These are phyloP conservation scores for Herpetomonas muscarum DNA, from an alignment of 208 protist species.

Conservation along the genomic window DNA sequence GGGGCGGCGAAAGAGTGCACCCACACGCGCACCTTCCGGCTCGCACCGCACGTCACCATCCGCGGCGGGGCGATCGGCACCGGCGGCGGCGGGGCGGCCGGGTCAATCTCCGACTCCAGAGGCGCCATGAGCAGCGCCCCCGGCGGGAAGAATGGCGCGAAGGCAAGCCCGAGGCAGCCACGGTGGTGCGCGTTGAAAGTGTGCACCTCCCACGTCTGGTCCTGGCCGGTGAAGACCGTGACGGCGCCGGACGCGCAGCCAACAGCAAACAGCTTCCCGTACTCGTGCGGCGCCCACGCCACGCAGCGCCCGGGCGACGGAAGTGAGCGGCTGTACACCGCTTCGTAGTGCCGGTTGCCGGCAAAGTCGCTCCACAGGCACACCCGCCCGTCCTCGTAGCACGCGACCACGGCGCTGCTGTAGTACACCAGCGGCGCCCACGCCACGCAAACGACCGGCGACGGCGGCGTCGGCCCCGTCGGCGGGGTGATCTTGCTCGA, in stretches of 20 bases:
- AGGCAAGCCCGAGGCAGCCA: slow-evolving; percentile 53
- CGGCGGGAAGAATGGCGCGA: slow-evolving; percentile 62
- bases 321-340: slow-evolving; percentile 52
- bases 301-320: slow-evolving; percentile 43
- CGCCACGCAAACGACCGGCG: slow-evolving; percentile 56
- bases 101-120: slow-evolving; percentile 39
- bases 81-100: slow-evolving; percentile 13
- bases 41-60: slow-evolving; percentile 72
- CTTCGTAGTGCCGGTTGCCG: slow-evolving; percentile 36
- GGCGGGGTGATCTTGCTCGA: background rate
- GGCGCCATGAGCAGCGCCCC: slow-evolving; percentile 62
- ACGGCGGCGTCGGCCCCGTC: slow-evolving; percentile 23
- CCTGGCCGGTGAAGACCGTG: slow-evolving; percentile 53
- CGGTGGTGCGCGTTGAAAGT: slow-evolving; percentile 45
- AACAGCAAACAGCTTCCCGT: slow-evolving; percentile 77
- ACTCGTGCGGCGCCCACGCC: slow-evolving; percentile 77
- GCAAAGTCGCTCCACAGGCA: slow-evolving; percentile 57
- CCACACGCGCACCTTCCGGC: slow-evolving; percentile 56
- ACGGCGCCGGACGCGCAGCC: slow-evolving; percentile 65
- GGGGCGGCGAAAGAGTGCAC: slow-evolving; percentile 26
- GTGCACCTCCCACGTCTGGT: slow-evolving; percentile 58
- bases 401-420: slow-evolving; percentile 51
- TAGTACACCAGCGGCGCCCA: slow-evolving; percentile 73
- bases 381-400: slow-evolving; percentile 45
- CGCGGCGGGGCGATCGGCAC: slow-evolving; percentile 55